Evolutionary conservation across 192 early-diverging fungal species (phyloP), one percentile per base, ranked within the genome.

Genomic region (Coemansia sp.): DNA sequence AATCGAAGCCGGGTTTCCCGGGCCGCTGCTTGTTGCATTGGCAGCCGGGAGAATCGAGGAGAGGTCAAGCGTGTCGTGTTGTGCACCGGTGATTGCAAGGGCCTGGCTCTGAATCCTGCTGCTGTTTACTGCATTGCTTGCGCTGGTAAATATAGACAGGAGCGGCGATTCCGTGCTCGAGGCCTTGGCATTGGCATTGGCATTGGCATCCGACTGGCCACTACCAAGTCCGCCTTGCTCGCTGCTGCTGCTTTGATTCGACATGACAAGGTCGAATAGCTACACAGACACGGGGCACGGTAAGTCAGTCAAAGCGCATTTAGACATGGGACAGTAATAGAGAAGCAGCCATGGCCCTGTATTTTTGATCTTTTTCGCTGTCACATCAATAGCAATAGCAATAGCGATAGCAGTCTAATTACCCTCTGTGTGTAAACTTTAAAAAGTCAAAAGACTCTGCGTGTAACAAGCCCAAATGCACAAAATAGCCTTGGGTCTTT

Each of bases 1-100:
- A 4, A 59, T 24, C 46, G 62, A 27, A 16, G 55, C 20, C 48
- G 51, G 3, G 20, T 23, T 59, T 22, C 39, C 52, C 10, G 29
- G 46, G 20, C 34, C 36, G 35, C 47, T 55, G 13, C 42, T n/a
- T 19, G 51, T 45, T 2, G 22, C 20, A 24, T 45, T 36, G 8
- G 39, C n/a, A 34, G 61, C 39, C 6, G 68, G 58, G 8, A 71
- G 64, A 8, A 72, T 46, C 5, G 62, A 58, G 35, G 64, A 69
- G 14, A 78, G 50, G 23, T 62, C 70, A 4, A 72, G 59, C 51
- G 53, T 25, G 19, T 32, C 53, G n/a, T n/a, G n/a, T 9, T 55
- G 39, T 42, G 39, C 39, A 42, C 39, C 13, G 14, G 39, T 42
- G 5, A 42, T 42, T 14, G 5, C 39, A 10, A 42, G 39, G 13